Conservation (phyloP, 768 basidiomycete genomes). For the Boletus bicolor region DNA sequence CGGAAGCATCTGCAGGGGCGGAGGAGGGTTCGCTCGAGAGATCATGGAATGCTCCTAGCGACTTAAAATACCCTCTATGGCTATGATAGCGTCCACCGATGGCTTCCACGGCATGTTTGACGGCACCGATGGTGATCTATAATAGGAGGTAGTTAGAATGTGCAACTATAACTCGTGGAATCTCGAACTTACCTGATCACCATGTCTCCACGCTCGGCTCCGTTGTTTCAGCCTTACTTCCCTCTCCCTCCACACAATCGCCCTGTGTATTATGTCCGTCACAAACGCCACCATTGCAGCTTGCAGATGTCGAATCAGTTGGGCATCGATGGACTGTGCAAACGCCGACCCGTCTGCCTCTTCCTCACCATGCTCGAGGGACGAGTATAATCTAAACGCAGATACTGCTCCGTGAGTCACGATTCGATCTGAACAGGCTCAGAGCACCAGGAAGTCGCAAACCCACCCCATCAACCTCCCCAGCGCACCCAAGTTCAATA, state of each 20-base stretch:
- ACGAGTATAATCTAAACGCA: conserved; percentile 27
- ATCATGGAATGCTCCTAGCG: conserved; percentile 24
- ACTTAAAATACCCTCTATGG: conserved; percentile 42
- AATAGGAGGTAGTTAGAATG: conserved; percentile 1
- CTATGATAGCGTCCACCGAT: conserved; percentile 39
- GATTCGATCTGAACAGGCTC: not conserved
- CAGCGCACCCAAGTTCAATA: conserved; percentile 38
- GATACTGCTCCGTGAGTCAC: not conserved
- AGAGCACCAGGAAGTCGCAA: conserved; percentile 18
- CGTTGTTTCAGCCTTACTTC: conserved; percentile 55
- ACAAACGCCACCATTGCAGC: conserved; percentile 49
- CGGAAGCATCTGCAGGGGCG: not conserved
- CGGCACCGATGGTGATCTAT: conserved; percentile 43
- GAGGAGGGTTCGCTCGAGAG: not conserved
- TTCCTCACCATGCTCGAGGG: conserved; percentile 22
- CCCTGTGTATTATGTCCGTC: conserved; percentile 46
- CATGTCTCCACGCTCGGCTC: conserved; percentile 56
- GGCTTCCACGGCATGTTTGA: conserved; percentile 49
- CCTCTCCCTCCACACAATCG: conserved; percentile 55
- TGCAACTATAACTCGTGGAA: not conserved
- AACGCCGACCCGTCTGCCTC: conserved; percentile 24
- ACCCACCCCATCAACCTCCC: conserved; percentile 42
- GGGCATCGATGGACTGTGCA: conserved; percentile 43
- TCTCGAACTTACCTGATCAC: conserved; percentile 38
- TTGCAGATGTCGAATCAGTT: conserved; percentile 46